Percentiles rank a stretch among this genome's conserved stretches.
phyloP scores from a whole-genome alignment of 306 rosid genomes.

The Erythrophleum fordii region DNA sequence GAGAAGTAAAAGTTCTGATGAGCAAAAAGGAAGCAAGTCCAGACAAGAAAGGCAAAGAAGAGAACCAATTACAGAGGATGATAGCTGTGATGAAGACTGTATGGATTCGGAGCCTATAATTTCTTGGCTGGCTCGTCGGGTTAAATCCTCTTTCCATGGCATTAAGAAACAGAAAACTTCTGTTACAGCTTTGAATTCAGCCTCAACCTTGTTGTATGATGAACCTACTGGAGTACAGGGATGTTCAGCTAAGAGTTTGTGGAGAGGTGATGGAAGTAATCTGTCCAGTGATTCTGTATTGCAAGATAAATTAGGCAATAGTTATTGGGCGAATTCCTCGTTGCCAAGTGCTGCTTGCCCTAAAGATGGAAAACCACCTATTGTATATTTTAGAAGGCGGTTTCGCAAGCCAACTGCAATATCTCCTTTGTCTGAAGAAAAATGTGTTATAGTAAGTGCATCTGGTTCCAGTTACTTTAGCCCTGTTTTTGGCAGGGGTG shows the following conservation, averaged over 20 bases:
- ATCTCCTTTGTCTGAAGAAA: conserved; percentile 32
- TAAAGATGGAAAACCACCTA: conserved; percentile 55
- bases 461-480: conserved; percentile 34
- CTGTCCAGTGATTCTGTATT: conserved; percentile 33
- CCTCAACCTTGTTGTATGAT: conserved; percentile 42
- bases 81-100: conserved; percentile 50
- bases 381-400: conserved; percentile 80
- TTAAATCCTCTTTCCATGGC: conserved; percentile 52
- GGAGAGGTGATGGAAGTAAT: conserved; percentile 43
- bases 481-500: conserved; percentile 24
- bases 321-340: conserved; percentile 42
- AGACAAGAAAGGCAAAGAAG: conserved; percentile 49
- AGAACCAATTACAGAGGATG: conserved; percentile 47
- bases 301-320: conserved; percentile 44
- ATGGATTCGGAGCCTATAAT: conserved; percentile 82
- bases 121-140: conserved; percentile 73
- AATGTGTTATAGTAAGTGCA: conserved; percentile 31
- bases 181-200: conserved; percentile 34
- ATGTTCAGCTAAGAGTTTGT: conserved; percentile 32
- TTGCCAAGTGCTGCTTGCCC: conserved; percentile 43
- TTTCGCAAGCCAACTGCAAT: conserved; percentile 50
- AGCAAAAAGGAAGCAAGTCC: conserved; percentile 46
- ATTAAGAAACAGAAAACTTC: conserved; percentile 63
- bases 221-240: conserved; percentile 39
- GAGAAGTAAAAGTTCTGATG: conserved; percentile 40